Conservation (phyloP, 257 asterid species). For the Echites panduratus region DNA sequence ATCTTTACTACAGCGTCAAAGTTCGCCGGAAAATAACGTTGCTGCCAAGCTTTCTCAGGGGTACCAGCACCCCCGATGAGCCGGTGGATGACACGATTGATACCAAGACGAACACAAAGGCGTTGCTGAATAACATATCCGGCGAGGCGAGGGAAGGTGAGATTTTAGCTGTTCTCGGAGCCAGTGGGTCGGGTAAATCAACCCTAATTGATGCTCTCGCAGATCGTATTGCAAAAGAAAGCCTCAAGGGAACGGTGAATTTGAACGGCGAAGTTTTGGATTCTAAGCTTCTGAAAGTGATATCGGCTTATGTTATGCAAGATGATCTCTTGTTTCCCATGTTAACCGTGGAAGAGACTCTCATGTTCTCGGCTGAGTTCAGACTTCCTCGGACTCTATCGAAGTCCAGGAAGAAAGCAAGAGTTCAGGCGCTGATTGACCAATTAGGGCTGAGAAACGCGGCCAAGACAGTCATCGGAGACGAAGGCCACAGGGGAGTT, state of each 20-base stretch:
- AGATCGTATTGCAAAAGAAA: constrained; percentile 27
- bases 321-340: constrained; percentile 43
- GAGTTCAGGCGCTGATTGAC: constrained; percentile 35
- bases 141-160: constrained; percentile 44
- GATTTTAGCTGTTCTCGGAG: constrained; percentile 39
- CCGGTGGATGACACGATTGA: constrained; percentile 5
- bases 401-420: constrained; percentile 24
- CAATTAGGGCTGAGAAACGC: constrained; percentile 35
- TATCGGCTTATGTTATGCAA: constrained; percentile 44
- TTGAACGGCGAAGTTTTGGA: constrained; percentile 31
- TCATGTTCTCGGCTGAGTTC: constrained; percentile 42
- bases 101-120: constrained; percentile 15
- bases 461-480: constrained; percentile 42
- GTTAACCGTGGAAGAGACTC: constrained; percentile 44
- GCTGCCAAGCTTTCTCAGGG: constrained; percentile 16
- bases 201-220: constrained; percentile 42
- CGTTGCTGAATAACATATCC: constrained; percentile 28
- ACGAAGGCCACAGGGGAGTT: constrained; percentile 43
- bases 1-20: constrained; percentile 34
- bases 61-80: background rate
- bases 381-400: constrained; percentile 31
- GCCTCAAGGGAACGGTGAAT: constrained; percentile 28
- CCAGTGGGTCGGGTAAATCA: constrained; percentile 45
- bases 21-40: constrained; percentile 8
- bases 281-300: constrained; percentile 33